A percentile compares a stretch with the other conserved stretches of the same genome.
Conservation (phyloP, 345 rosid genomes). For the Eucalyptus curtisii region DNA sequence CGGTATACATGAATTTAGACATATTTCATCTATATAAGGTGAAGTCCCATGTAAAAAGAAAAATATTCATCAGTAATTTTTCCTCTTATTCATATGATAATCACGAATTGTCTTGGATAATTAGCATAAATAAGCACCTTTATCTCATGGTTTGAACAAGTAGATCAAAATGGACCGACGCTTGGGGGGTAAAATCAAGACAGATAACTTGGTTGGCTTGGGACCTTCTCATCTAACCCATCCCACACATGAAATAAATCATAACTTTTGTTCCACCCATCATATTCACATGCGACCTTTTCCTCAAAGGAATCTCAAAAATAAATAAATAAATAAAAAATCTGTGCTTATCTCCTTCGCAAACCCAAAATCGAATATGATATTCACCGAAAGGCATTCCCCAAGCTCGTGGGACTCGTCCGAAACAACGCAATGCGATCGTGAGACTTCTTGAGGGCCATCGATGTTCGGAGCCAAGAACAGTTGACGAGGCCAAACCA, state of each 20-base stretch:
- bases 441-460: background rate
- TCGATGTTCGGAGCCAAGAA: background rate
- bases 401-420: background rate
- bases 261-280: background rate
- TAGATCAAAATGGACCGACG: background rate
- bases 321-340: too few relatives aligned
- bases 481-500: background rate
- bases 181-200: background rate
- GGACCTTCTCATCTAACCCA: background rate
- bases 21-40: background rate
- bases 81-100: background rate
- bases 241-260: background rate
- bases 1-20: background rate
- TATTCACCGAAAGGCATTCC: background rate
- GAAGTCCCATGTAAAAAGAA: background rate
- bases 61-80: background rate
- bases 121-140: background rate
- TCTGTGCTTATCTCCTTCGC: background rate
- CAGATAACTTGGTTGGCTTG: background rate
- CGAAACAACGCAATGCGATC: background rate
- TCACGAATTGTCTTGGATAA: background rate
- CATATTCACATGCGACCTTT: background rate
- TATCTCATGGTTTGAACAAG: background rate
- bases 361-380: background rate
- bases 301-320: background rate